Conservation (phyloP, 1,284 basidiomycete species). For the Apiotrichum gracile region DNA sequence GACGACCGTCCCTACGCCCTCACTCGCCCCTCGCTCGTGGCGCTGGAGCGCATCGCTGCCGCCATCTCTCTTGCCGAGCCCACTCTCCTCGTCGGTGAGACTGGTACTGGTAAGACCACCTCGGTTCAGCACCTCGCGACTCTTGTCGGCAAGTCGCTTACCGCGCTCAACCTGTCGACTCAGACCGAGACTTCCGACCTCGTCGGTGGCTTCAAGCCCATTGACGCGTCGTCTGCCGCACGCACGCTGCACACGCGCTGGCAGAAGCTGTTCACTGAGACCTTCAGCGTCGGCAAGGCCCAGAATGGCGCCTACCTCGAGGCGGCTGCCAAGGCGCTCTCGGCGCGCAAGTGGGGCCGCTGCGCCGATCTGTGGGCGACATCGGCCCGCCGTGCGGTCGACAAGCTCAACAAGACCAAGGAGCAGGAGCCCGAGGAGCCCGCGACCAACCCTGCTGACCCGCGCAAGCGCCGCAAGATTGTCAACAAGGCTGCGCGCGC, state of each 20-base stretch:
- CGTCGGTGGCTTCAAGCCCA: conserved; percentile 90
- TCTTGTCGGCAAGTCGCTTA: conserved; percentile 68
- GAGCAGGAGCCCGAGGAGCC: conserved; percentile 33
- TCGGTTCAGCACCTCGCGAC: conserved; percentile 81
- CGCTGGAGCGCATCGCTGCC: conserved; percentile 77
- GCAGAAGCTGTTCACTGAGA: conserved; percentile 74
- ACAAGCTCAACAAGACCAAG: conserved; percentile 53
- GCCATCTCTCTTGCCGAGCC: conserved; percentile 74
- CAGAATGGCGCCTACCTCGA: conserved; percentile 78
- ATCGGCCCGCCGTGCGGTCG: conserved; percentile 47
- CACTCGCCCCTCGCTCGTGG: conserved; percentile 74
- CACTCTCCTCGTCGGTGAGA: conserved; percentile 90
- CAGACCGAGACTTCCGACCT: conserved; percentile 95
- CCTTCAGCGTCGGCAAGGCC: conserved; percentile 77
- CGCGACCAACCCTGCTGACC: conserved; percentile 23
- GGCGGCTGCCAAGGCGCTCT: conserved; percentile 74
- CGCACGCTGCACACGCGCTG: conserved; percentile 70
- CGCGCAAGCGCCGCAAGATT: conserved; percentile 70
- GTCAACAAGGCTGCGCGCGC: conserved; percentile 47
- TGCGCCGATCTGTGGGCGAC: conserved; percentile 69
- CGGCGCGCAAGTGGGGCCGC: conserved; percentile 78
- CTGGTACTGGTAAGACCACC: conserved; percentile 97
- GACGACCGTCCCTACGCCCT: conserved; percentile 69
- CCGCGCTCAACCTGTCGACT: conserved; percentile 90
- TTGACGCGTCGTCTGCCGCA: conserved; percentile 77